These are phyloP conservation scores for Areca catechu DNA, from an alignment of 176 grass and related monocot species.

Conservation along the genomic window DNA sequence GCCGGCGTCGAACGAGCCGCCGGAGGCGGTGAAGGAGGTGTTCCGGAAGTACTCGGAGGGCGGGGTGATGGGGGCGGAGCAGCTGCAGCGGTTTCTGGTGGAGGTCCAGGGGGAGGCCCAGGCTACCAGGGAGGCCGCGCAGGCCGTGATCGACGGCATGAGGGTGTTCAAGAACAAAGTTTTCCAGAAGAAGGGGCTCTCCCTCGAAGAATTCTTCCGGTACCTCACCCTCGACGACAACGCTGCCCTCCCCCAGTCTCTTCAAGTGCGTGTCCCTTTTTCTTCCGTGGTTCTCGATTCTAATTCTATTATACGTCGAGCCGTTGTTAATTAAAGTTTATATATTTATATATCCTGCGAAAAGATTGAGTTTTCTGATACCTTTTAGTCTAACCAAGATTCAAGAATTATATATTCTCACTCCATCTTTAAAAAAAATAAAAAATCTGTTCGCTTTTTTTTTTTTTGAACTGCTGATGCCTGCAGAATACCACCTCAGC, in stretches of 20 bases:
- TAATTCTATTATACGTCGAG: too few relatives aligned
- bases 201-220: slow-evolving; percentile 44
- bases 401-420: too few relatives aligned
- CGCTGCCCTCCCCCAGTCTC: slow-evolving; percentile 21
- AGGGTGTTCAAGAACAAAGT: slow-evolving; percentile 26
- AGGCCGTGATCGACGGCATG: slow-evolving; percentile 32
- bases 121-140: slow-evolving; percentile 12
- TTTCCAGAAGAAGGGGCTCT: slow-evolving; percentile 37
- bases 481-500: too few relatives aligned
- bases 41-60: slow-evolving; percentile 38
- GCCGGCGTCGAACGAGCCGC: slow-evolving; percentile 43
- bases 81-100: slow-evolving; percentile 39
- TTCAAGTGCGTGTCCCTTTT: slow-evolving; percentile 20
- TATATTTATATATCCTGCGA: too few relatives aligned
- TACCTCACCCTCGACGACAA: slow-evolving; percentile 64
- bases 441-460: too few relatives aligned
- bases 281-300: too few relatives aligned
- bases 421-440: too few relatives aligned
- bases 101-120: slow-evolving; percentile 48
- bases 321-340: too few relatives aligned
- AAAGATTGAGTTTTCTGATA: too few relatives aligned
- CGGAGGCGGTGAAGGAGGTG: slow-evolving; percentile 32
- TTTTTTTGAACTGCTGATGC: too few relatives aligned
- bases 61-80: slow-evolving; percentile 34
- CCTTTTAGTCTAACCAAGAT: too few relatives aligned